Conservation (phyloP, 2,329 filamentous ascomycete species). For the Colletotrichum incanum region DNA sequence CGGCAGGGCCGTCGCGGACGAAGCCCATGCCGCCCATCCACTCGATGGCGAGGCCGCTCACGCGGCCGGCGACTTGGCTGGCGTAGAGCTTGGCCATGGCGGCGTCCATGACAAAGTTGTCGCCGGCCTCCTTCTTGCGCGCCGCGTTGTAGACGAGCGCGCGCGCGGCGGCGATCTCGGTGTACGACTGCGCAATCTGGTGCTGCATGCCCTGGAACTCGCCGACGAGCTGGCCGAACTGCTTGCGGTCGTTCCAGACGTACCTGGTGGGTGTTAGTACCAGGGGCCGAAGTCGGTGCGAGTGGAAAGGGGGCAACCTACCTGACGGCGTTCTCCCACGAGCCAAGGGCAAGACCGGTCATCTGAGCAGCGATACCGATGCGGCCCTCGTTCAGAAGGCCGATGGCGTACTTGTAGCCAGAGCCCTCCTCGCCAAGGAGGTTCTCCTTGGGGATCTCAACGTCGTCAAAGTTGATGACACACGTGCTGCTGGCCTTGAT, state of each 20-base stretch:
- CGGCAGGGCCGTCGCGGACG: slow-evolving; percentile 93
- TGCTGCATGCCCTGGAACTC: slow-evolving; percentile 99
- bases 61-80: slow-evolving; percentile 90
- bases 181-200: slow-evolving; percentile 96
- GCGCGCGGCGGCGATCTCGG: slow-evolving; percentile 91
- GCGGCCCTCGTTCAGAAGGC: slow-evolving; percentile 92
- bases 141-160: slow-evolving; percentile 96
- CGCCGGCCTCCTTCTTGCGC: slow-evolving; percentile 96
- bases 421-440: slow-evolving; percentile 90
- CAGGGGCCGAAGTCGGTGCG: background rate
- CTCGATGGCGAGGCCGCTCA: slow-evolving; percentile 89
- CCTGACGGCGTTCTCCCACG: slow-evolving; percentile 93
- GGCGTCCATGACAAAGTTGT: slow-evolving; percentile 95
- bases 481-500: slow-evolving; percentile 97
- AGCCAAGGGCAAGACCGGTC: slow-evolving; percentile 94
- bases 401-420: slow-evolving; percentile 98
- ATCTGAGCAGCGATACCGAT: slow-evolving; percentile 99
- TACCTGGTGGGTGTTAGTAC: slow-evolving; percentile 67
- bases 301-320: slow-evolving; percentile 54
- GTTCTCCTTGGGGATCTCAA: slow-evolving; percentile 89
- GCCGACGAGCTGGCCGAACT: slow-evolving; percentile 94
- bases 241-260: slow-evolving; percentile 98
- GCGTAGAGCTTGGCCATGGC: slow-evolving; percentile 98
- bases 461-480: slow-evolving; percentile 97
- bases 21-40: slow-evolving; percentile 99